Base-by-base conservation (phyloP, 176 grass and related monocot species). In the Cenchrus purpureus region DNA sequence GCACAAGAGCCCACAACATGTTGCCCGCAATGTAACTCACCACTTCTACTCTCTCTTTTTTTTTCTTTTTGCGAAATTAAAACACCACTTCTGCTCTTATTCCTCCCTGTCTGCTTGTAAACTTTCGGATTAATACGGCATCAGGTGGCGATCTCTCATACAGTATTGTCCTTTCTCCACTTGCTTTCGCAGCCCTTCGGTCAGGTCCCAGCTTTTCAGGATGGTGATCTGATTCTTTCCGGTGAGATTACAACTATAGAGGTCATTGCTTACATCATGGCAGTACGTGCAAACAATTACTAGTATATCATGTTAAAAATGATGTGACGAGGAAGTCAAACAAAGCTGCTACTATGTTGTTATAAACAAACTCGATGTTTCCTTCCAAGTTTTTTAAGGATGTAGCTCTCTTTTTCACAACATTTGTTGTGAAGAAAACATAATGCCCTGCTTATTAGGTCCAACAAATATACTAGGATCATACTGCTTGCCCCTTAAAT, bases 201-300 rank as follows among this genome's bases (percentile, higher is more conserved):
- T 0, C 88, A 93, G 29, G 85, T 93, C 32, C 88, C 85, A 50
- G 85, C 85, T 13, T 83, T 90, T 44, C 29, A 90, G 45, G 91
- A 90, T 15, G 85, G 91, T 8, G 88, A 90, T 74, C 78, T 75
- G 6, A 73, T 65, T 29, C 87, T 75, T 42, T 73, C 71, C 50
- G 81, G 87, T 88, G 52, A 88, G 77, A 31, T 88, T 42, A 19
- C 43, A 31, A 13, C 4, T 16, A 3, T 34, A 32, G 22, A 2
- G 10, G 71, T 74, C 71, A 57, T 54, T 76, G 48, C 25, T 44
- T 42, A 37, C 15, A 46, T 74, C 31, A 13, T 74, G 20, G 49
- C 54, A 48, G 4, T n/a, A n/a, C 65, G 10, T 8, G 12, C 64
- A 14, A 32, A 44, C 29, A 80, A 32, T 61, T 7, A 25, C 25